Evolutionary conservation across 352 stramenopile genomes (phyloP).

Genomic region (Pythium guiyangense): DNA sequence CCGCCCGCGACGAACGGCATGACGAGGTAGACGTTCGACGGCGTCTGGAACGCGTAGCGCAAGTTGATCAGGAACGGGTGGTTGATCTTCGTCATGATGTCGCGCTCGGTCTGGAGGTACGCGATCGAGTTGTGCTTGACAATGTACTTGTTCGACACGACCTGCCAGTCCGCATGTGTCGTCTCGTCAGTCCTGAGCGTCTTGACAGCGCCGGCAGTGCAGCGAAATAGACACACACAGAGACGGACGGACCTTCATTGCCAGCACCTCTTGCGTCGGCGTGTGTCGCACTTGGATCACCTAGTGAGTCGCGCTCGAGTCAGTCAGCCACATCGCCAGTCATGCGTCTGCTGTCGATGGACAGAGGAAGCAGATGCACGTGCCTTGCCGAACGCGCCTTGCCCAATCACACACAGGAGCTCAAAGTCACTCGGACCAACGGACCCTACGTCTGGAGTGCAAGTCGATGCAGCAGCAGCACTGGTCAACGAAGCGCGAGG

Average conservation of each 20-base stretch:
- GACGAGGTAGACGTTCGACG: conserved; percentile 78
- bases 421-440: conserved; percentile 79
- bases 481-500: neutral
- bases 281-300: conserved; percentile 82
- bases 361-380: neutral
- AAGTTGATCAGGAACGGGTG: conserved; percentile 82
- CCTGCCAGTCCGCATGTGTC: conserved; percentile 25
- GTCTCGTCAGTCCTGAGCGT: conserved; percentile 1
- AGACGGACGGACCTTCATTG: conserved; percentile 59
- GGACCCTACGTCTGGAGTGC: neutral
- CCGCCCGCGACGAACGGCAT: conserved; percentile 73
- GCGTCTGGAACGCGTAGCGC: conserved; percentile 79
- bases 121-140: conserved; percentile 80
- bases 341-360: neutral
- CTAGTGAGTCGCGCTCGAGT: conserved; percentile 16
- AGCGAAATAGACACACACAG: conserved; percentile 9
- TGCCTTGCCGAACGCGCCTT: conserved; percentile 79
- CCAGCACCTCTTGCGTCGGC: conserved; percentile 67
- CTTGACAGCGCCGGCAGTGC: neutral
- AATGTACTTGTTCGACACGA: conserved; percentile 84
- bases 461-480: neutral
- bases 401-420: conserved; percentile 76
- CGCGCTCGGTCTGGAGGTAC: conserved; percentile 74
- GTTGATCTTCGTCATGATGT: conserved; percentile 87
- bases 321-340: neutral